Evolutionary conservation across 2,329 filamentous ascomycete genomes (phyloP).

Genomic region (Delphinella strobiligena): DNA sequence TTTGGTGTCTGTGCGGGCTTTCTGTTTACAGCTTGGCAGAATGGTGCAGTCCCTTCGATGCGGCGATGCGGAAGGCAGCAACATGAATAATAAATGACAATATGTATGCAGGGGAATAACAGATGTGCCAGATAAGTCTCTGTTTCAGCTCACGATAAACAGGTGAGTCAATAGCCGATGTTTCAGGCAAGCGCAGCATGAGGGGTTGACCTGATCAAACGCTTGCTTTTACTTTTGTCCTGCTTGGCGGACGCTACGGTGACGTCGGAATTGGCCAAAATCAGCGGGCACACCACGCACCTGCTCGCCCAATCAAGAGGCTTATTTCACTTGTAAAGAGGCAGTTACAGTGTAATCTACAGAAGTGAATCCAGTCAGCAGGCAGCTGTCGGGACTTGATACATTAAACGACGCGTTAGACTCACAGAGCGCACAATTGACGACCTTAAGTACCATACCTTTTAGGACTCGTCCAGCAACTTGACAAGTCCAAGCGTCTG

Average conservation of each 20-base stretch:
- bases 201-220: too few relatives aligned
- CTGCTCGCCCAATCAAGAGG: neutral
- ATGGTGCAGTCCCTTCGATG: neutral
- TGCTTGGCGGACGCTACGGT: neutral
- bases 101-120: too few relatives aligned
- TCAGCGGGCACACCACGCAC: neutral
- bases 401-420: too few relatives aligned
- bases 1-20: neutral
- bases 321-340: too few relatives aligned
- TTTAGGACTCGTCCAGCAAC: too few relatives aligned
- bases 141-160: neutral
- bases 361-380: too few relatives aligned
- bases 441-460: too few relatives aligned
- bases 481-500: neutral
- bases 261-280: neutral
- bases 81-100: neutral
- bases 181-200: neutral
- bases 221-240: neutral
- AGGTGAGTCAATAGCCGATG: neutral
- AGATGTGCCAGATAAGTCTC: neutral
- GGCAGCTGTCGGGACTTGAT: too few relatives aligned
- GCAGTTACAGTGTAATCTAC: too few relatives aligned
- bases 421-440: too few relatives aligned
- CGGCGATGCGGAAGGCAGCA: neutral
- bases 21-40: neutral